phyloP scores from a whole-genome alignment of 495 filamentous ascomycete genomes.

The Lophium mytilinum region DNA sequence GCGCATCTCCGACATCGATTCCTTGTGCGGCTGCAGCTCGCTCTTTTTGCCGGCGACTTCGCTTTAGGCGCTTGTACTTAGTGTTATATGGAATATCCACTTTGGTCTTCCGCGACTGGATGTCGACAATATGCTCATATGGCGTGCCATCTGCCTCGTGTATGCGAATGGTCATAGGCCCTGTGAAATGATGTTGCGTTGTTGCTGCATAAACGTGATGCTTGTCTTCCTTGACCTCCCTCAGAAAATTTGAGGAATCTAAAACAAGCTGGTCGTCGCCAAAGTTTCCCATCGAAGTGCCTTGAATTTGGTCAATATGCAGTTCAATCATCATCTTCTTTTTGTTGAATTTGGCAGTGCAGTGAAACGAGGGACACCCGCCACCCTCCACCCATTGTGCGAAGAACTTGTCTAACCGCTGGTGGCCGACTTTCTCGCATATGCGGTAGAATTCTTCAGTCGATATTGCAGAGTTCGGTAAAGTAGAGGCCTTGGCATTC shows the following conservation, averaged over 20 bases:
- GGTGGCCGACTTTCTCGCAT: slow-evolving; percentile 81
- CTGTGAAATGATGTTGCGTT: slow-evolving; percentile 69
- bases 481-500: slow-evolving; percentile 68
- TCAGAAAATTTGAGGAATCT: slow-evolving; percentile 64
- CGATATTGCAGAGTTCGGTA: slow-evolving; percentile 63
- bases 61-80: slow-evolving; percentile 96
- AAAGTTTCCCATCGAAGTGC: slow-evolving; percentile 42
- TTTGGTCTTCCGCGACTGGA: slow-evolving; percentile 71
- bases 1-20: slow-evolving; percentile 56
- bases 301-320: slow-evolving; percentile 74
- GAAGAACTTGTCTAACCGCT: slow-evolving; percentile 79
- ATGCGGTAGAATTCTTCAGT: slow-evolving; percentile 65
- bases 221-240: slow-evolving; percentile 72
- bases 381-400: slow-evolving; percentile 84
- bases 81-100: slow-evolving; percentile 98
- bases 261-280: slow-evolving; percentile 3
- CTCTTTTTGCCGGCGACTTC: slow-evolving; percentile 81
- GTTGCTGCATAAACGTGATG: slow-evolving; percentile 60
- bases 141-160: slow-evolving; percentile 98
- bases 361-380: slow-evolving; percentile 78
- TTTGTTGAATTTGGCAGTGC: slow-evolving; percentile 90
- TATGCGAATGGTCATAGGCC: slow-evolving; percentile 91
- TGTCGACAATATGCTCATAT: slow-evolving; percentile 96
- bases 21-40: slow-evolving; percentile 54
- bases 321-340: slow-evolving; percentile 95